Base-by-base conservation (phyloP, 495 filamentous ascomycete genomes). In the Aspergillus heteromorphus region DNA sequence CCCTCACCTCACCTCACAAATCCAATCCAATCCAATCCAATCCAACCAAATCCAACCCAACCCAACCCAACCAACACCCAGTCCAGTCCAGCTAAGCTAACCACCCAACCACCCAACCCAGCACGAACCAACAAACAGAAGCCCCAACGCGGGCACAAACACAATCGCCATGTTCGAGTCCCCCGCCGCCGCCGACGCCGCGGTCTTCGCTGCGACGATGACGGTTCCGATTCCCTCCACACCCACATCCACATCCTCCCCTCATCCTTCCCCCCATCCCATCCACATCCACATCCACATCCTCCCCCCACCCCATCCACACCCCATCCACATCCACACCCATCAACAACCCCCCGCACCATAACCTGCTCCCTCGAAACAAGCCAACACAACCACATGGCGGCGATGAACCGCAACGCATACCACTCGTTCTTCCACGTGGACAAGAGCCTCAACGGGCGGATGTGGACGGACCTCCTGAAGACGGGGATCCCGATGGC, bases 151-250 rank as follows among this genome's bases (percentile, higher is more conserved):
- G 30, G 14, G 11, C 21, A 56, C 56, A 0, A 53, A 55, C 0
- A 65, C 66, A 10, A 38, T 69, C 9, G 72, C 69, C 13, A 71
- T 76, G 23, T 76, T 71, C 60, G 74, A 72, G 17, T 59, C 66
- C 16, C 10, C 58, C 43, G 56, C 65, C 11, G 60, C 74, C 21
- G 74, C 74, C 6, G 16, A 59, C 8, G 53, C 56, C 38, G 74
- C 74, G 2, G 55, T 71, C 43, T 56, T 64, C 10, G 55, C 72
- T 10, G 73, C 72, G 1, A 70, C 73, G 0, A 23, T 77, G 2
- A 64, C 20, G 0, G 53, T 77, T 23, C 45, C 51, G 13, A 34
- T 50, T n/a, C 18, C n/a, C n/a, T n/a, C n/a, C n/a, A n/a, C n/a
- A n/a, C n/a, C n/a, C n/a, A n/a, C n/a, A 18, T 63, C 8, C 14